A percentile compares a stretch with the other conserved stretches of the same genome.
Evolutionary conservation across 2,329 filamentous ascomycete species (phyloP).

Genomic region (Apiospora saccharicola): DNA sequence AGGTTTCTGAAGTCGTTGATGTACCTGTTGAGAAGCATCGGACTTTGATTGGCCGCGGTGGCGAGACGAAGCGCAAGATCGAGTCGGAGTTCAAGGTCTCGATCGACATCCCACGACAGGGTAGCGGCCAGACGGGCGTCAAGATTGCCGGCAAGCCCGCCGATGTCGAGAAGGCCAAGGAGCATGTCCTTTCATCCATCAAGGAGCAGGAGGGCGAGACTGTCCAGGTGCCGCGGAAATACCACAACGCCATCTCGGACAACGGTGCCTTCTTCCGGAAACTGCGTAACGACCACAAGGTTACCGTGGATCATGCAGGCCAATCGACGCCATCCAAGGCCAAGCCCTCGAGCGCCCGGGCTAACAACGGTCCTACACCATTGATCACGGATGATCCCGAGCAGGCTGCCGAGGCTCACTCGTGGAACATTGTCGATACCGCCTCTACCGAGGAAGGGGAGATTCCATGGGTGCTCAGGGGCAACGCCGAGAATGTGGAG

Average conservation of each 20-base stretch:
- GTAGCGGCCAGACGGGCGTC: constrained; percentile 81
- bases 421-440: constrained; percentile 81
- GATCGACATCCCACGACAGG: constrained; percentile 91
- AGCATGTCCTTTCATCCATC: constrained; percentile 78
- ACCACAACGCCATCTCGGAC: constrained; percentile 87
- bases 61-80: constrained; percentile 83
- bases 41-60: constrained; percentile 88
- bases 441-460: constrained; percentile 69
- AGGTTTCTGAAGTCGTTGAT: constrained; percentile 79
- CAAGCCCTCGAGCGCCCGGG: constrained; percentile 57
- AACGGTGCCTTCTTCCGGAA: constrained; percentile 94
- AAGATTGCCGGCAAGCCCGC: constrained; percentile 83
- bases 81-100: constrained; percentile 87
- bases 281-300: constrained; percentile 83
- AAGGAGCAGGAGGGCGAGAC: constrained; percentile 91
- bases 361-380: constrained; percentile 73
- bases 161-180: constrained; percentile 85
- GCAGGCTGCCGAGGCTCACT: constrained; percentile 70
- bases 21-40: constrained; percentile 91
- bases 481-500: constrained; percentile 77
- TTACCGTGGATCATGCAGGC: constrained; percentile 91
- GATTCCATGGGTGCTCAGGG: constrained; percentile 90
- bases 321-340: constrained; percentile 78
- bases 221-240: constrained; percentile 79
- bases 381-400: constrained; percentile 89